Conservation (phyloP, 2,329 filamentous ascomycete genomes). For the Parastagonospora avenae region DNA sequence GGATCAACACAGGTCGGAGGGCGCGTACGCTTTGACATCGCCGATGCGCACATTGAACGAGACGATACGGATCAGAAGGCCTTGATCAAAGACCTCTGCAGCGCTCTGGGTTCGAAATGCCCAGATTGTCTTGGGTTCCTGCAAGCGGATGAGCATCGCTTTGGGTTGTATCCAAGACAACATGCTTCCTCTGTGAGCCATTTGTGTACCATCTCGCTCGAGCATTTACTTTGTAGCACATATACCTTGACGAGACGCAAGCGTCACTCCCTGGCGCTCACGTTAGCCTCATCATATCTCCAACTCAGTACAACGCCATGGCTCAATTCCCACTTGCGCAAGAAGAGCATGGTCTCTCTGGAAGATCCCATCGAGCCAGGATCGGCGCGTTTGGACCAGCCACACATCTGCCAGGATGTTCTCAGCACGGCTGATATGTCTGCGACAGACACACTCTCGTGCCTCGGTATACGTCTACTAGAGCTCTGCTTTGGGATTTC, state of each 20-base stretch:
- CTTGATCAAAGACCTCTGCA: conserved; percentile 7
- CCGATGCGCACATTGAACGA: neutral
- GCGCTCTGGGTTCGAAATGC: neutral
- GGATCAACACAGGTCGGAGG: neutral
- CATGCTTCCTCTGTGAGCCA: neutral
- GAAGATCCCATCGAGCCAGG: conserved; percentile 3
- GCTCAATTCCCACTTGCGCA: conserved; percentile 15
- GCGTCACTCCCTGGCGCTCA: conserved; percentile 28
- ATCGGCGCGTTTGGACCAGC: conserved; percentile 3
- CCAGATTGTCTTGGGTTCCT: conserved; percentile 15
- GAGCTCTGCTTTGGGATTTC: conserved; percentile 19
- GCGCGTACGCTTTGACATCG: neutral
- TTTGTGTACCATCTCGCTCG: neutral
- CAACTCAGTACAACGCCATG: conserved; percentile 33
- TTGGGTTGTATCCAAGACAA: conserved; percentile 7
- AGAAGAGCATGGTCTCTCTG: conserved; percentile 15
- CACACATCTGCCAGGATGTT: conserved; percentile 12
- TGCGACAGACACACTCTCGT: conserved; percentile 1
- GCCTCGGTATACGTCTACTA: conserved; percentile 16
- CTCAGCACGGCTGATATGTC: neutral
- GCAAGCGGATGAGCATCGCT: conserved; percentile 15
- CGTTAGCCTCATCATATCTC: conserved; percentile 27
- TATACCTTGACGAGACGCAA: conserved; percentile 18
- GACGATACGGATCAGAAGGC: neutral
- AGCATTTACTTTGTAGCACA: conserved; percentile 3